These are phyloP conservation scores for Xerocomus brunneocitrinus DNA, from an alignment of 768 basidiomycete genomes.

Conservation along the genomic window DNA sequence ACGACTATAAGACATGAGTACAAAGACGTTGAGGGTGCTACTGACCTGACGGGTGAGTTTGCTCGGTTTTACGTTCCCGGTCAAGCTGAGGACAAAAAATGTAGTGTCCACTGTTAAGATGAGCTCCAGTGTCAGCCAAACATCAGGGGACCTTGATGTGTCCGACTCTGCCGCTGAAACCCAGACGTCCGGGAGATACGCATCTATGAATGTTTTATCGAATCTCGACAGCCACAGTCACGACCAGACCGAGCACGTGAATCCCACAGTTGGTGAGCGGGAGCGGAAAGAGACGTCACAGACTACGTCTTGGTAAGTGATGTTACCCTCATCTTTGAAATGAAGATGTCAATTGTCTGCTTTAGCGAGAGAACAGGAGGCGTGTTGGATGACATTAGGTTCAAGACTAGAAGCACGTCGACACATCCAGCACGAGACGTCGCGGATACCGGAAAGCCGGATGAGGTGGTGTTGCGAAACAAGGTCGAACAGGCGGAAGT, in stretches of 20 bases:
- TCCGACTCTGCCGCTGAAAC: not conserved
- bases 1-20: not conserved
- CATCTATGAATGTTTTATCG: not conserved
- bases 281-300: not conserved
- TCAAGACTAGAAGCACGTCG: not conserved
- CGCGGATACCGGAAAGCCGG: not conserved
- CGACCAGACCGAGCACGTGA: not conserved
- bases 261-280: not conserved
- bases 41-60: slow-evolving; percentile 1
- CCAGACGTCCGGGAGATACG: not conserved
- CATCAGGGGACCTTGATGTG: not conserved
- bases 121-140: too few relatives aligned
- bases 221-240: not conserved
- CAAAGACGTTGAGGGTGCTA: not conserved
- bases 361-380: not conserved
- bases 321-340: not conserved
- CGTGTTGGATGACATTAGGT: not conserved
- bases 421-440: not conserved
- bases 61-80: not conserved
- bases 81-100: not conserved
- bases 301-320: not conserved
- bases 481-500: not conserved
- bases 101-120: not conserved
- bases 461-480: not conserved
- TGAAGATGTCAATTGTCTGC: not conserved